phyloP scores from a whole-genome alignment of 495 filamentous ascomycete genomes.

The Aspergillus taichungensis region DNA sequence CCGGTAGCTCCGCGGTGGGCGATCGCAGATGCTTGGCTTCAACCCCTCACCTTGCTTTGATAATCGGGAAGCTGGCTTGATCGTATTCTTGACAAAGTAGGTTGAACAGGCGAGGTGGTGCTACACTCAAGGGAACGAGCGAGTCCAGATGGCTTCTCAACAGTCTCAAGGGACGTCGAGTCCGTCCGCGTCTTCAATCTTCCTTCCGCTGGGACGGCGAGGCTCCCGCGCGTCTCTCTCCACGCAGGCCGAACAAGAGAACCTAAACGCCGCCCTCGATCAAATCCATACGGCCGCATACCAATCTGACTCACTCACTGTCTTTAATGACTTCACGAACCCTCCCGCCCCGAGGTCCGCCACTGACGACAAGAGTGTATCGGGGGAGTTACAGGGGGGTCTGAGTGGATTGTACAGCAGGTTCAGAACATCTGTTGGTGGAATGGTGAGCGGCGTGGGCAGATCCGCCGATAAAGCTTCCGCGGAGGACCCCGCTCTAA shows the following conservation, averaged over 20 bases:
- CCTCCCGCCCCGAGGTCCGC: constrained; percentile 40
- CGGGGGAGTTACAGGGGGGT: constrained; percentile 70
- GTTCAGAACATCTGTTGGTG: constrained; percentile 68
- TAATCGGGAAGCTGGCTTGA: neutral
- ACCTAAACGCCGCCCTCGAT: constrained; percentile 65
- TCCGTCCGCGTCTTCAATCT: constrained; percentile 35
- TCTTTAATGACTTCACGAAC: constrained; percentile 73
- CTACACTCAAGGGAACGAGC: neutral
- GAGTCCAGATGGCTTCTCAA: constrained; percentile 30
- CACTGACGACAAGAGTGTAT: constrained; percentile 56
- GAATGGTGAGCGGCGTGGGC: constrained; percentile 35
- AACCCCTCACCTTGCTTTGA: constrained; percentile 1
- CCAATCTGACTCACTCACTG: constrained; percentile 69
- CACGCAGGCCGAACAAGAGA: constrained; percentile 57
- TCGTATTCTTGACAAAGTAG: too few relatives aligned
- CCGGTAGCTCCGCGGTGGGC: constrained; percentile 7
- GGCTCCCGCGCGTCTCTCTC: constrained; percentile 59
- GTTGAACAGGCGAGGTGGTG: too few relatives aligned
- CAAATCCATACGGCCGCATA: constrained; percentile 78
- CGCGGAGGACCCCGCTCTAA: constrained; percentile 15
- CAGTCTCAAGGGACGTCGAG: constrained; percentile 29
- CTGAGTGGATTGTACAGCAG: constrained; percentile 80
- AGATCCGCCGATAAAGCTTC: constrained; percentile 29
- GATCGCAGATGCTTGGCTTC: constrained; percentile 11
- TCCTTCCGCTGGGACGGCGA: constrained; percentile 35